Base-by-base conservation (phyloP, 2,329 filamentous ascomycete species). In the Metarhizium robertsii region DNA sequence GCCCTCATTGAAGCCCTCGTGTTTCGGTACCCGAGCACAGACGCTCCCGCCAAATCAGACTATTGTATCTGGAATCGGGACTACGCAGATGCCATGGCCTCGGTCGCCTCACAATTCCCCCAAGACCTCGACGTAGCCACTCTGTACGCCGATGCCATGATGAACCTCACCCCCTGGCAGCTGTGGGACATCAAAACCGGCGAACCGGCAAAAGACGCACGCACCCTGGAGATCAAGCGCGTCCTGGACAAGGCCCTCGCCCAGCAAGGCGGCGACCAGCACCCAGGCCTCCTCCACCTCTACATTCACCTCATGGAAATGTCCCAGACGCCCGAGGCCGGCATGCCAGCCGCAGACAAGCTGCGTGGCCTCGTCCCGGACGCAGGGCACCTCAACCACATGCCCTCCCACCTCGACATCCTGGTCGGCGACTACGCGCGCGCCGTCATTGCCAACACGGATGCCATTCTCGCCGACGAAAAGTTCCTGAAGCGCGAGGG, bases 261-360 rank as follows among this genome's bases (percentile, higher is more conserved):
- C 2, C 63, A 64, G 2, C 57, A 62, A 0, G 65, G 62, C 4
- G 71, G 65, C 20, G 57, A 73, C 3, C 61, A 71, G 6, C 88
- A 94, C 62, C 84, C 88, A 0, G 88, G 87, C 0, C 68, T 91
- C 0, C 73, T 90, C 6, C 88, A 92, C 66, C 70, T 90, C 36
- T 91, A 91, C 66, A 87, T 90, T 43, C 87, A 90, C 61, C 77
- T 89, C 3, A 87, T 89, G 75, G 87, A 91, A 64, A 90, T 90
- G 87, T 90, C 86, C 0, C 71, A 74, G 0, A 76, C 73, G 0
- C 87, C 87, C 0, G 87, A 89, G 65, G 65, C 70, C 1, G 87
- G 84, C 1, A 66, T 88, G 16, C 71, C 78, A 0, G 74, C 79
- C 0, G 86, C 85, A 5, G 79, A 90, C 62, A 70, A 73, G 16